Percentiles rank a stretch among this genome's conserved stretches.
These are phyloP conservation scores for Calonectria leucothoes DNA, from an alignment of 2,329 filamentous ascomycete genomes.

Conservation along the genomic window DNA sequence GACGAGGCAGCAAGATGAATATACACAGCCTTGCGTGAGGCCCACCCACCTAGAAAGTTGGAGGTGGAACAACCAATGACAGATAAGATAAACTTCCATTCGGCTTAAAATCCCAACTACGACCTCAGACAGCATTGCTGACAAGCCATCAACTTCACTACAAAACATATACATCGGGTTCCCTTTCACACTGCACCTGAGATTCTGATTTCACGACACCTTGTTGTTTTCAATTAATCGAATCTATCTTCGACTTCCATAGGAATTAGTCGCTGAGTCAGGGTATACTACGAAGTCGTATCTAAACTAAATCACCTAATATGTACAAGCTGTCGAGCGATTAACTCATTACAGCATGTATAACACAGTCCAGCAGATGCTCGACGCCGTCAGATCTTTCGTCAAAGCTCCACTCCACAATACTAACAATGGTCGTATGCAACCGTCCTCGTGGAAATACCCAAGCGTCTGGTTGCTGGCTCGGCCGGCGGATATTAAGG, in stretches of 20 bases:
- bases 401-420: constrained; percentile 27
- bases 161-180: background rate
- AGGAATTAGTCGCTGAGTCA: constrained; percentile 48
- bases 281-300: constrained; percentile 53
- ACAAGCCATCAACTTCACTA: background rate
- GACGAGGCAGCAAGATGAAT: constrained; percentile 39
- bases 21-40: constrained; percentile 36
- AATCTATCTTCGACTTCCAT: constrained; percentile 41
- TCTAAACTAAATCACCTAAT: constrained; percentile 46
- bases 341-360: constrained; percentile 35
- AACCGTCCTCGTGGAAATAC: constrained; percentile 38
- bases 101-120: background rate
- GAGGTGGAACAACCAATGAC: constrained; percentile 31
- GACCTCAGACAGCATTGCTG: background rate
- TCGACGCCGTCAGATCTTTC: constrained; percentile 31
- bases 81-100: constrained; percentile 6
- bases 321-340: constrained; percentile 40
- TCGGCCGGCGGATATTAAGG: constrained; percentile 22
- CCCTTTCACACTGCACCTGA: background rate
- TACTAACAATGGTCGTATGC: constrained; percentile 33
- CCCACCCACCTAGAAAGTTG: constrained; percentile 36
- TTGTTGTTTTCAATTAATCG: constrained; percentile 32
- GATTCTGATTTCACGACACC: background rate
- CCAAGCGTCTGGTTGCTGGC: constrained; percentile 31
- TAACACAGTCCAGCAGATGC: constrained; percentile 35